Base-by-base conservation (phyloP, 306 rosid genomes). In the Senna siamea region DNA sequence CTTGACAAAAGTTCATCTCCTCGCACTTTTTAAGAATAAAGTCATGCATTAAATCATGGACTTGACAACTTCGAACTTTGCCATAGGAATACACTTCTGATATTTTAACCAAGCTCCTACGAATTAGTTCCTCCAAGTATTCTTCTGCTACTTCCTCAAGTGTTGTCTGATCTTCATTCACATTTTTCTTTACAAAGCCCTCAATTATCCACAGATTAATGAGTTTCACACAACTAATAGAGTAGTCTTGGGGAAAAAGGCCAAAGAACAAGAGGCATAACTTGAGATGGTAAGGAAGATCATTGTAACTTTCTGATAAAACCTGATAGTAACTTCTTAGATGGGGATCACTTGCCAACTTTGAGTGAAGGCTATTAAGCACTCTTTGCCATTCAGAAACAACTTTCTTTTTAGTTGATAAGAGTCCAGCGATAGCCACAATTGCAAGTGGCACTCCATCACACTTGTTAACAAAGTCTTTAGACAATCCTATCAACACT, bases 361-460 rank as follows among this genome's bases (percentile, higher is more conserved):
- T 38, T 43, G 59, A 72, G 41, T 26, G 26, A 40, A 72, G 35
- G 59, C 48, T 59, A 5, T 72, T 8, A 12, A 1, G 57, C 2
- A 59, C 52, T 46, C 14, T 72, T 59, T 32, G 2, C 69, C 77
- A 72, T 72, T 72, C 77, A 5, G 12, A 59, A 6, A 23, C 44
- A 58, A 14, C 5, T 7, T 72, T 72, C 20, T 30, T 26, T 18
- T 58, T 46, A 5, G 69, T 72, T 28, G 59, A 72, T 6, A 72
- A 9, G 20, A 72, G 59, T 13, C 69, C 48, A 6, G 57, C 69
- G 4, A 46, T 43, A 15, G 69, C 47, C 13, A 44, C 59, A 59
- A 57, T 57, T 12, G 77, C 77, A 10, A 72, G 77, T n/a, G 77
- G 69, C 9, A 72, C 30, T 23, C 77, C 77, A n/a, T 59, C 59